Evolutionary conservation across 1,284 basidiomycete species (phyloP), one percentile per base, ranked within the genome.

Genomic region (Serendipita sp.): DNA sequence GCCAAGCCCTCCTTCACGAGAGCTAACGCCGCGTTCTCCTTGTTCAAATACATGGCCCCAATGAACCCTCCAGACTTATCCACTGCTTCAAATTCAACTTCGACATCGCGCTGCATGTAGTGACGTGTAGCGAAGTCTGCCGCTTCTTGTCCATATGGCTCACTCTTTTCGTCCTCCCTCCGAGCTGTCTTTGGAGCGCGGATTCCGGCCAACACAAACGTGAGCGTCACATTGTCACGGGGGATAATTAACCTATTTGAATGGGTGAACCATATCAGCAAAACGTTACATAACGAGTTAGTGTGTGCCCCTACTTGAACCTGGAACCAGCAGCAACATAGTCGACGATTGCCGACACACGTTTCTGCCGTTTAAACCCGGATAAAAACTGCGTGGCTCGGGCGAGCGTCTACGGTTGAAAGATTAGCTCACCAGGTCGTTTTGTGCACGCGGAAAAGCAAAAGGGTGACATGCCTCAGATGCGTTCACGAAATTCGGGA

Each of bases 21-120:
- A 38, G 84, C 75, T 47, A 94, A 77, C 1, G 93, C 94, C 53
- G 82, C 85, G 71, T 97, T 98, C 67, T 92, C 88, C 71, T 91
- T 81, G 69, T 82, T 91, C 69, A 88, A 67, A 73, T 88, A 96
- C 63, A 97, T 77, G 0, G 87, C 76, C 15, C 95, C 95, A 67
- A 99, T 94, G 75, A 97, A 98, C 4, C 95, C 94, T 44, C 95
- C 95, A 15, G 87, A 87, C 75, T 96, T 97, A 77, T 99, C 95
- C 13, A 87, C 84, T 50, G 83, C 81, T 64, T 95, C 89, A 53
- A 97, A 84, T 67, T 91, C 87, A 65, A 98, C 85, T 73, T 99
- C 95, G 13, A 93, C 87, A 70, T 99, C 96, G 29, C 94, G 84
- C 73, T 99, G 96, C 83, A 97, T 86, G 70, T 88, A 93, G 64